These are phyloP conservation scores for Pyrus pyrifolia DNA, from an alignment of 306 rosid genomes.

Conservation along the genomic window DNA sequence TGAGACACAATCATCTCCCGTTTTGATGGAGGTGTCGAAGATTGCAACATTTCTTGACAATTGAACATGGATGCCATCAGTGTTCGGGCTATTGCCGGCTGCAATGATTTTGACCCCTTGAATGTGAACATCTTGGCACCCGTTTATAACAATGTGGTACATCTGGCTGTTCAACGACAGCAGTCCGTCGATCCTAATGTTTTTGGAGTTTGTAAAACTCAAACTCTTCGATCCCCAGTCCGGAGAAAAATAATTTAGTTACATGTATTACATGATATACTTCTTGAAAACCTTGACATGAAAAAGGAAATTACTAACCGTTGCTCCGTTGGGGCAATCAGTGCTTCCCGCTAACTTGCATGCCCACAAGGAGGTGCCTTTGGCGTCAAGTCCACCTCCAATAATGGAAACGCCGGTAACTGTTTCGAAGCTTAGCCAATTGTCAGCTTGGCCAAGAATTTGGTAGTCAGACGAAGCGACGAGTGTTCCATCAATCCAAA, in stretches of 20 bases:
- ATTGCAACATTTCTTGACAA: conserved; percentile 8
- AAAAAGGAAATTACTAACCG: conserved; percentile 4
- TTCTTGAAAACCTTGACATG: neutral
- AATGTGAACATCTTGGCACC: conserved; percentile 13
- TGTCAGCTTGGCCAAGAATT: neutral
- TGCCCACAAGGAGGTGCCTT: conserved; percentile 16
- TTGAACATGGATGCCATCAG: conserved; percentile 23
- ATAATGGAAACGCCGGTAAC: neutral
- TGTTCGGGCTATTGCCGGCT: conserved; percentile 8
- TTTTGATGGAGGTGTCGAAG: conserved; percentile 11
- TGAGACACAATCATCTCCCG: conserved; percentile 23
- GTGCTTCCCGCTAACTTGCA: conserved; percentile 6
- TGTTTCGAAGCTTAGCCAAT: neutral
- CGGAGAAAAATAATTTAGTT: neutral
- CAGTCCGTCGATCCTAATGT: conserved; percentile 1
- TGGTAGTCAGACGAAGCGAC: conserved; percentile 13
- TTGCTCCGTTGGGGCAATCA: conserved; percentile 19
- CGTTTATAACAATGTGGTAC: conserved; percentile 16
- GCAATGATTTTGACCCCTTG: conserved; percentile 7
- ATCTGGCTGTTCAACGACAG: conserved; percentile 16
- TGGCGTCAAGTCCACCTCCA: neutral
- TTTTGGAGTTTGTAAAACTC: conserved; percentile 12
- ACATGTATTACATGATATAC: no score
- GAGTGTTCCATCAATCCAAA: neutral
- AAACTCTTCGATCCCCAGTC: neutral